phyloP scores from a whole-genome alignment of 192 early-diverging fungal genomes.

The Gonapodya prolifera region DNA sequence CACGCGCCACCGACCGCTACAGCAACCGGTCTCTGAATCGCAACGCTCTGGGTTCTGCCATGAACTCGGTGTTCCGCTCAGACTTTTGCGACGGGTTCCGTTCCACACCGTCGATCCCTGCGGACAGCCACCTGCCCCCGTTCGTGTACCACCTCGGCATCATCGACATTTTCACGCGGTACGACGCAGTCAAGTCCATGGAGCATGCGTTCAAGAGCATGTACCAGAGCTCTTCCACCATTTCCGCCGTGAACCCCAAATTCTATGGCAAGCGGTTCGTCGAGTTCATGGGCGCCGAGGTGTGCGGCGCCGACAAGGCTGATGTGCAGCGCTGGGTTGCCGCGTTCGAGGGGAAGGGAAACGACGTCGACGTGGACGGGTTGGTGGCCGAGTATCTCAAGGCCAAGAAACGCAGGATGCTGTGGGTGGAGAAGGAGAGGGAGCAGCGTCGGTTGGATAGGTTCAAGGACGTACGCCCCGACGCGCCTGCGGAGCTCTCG shows the following conservation, averaged over 20 bases:
- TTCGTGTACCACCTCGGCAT: slow-evolving; percentile 90
- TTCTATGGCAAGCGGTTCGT: slow-evolving; percentile 84
- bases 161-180: slow-evolving; percentile 96
- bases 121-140: slow-evolving; percentile 47
- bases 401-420: not conserved
- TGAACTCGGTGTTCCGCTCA: slow-evolving; percentile 65
- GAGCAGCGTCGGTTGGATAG: not conserved
- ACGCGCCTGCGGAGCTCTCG: too few species aligned
- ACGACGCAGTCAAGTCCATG: slow-evolving; percentile 72
- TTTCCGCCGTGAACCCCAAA: slow-evolving; percentile 74
- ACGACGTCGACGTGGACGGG: not conserved
- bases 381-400: not conserved
- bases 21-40: slow-evolving; percentile 36
- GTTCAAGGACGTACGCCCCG: not conserved
- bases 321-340: not conserved
- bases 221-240: slow-evolving; percentile 48
- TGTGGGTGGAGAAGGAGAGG: not conserved
- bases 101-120: slow-evolving; percentile 61
- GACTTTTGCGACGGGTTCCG: slow-evolving; percentile 80
- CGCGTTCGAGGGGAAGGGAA: not conserved
- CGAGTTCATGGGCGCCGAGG: slow-evolving; percentile 52
- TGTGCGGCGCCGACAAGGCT: not conserved
- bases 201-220: slow-evolving; percentile 85
- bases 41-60: not conserved
- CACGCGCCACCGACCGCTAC: slow-evolving; percentile 16